A percentile compares a stretch with the other conserved stretches of the same genome.
Conservation (phyloP, 2,329 filamentous ascomycete species). For the Blastomyces silverae region DNA sequence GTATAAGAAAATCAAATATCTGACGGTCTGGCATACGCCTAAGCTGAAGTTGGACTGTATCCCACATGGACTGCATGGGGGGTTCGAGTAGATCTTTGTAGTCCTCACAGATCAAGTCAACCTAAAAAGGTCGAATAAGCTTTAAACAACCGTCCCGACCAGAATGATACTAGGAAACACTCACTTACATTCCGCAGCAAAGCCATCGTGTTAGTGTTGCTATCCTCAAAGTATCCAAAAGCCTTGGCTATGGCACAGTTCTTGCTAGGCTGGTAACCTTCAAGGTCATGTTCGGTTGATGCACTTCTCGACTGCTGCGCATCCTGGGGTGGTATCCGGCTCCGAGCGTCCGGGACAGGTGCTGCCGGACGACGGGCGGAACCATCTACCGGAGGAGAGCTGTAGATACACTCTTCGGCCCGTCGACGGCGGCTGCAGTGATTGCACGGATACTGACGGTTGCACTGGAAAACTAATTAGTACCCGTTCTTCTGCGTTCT, state of each 20-base stretch:
- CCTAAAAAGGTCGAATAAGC: not conserved
- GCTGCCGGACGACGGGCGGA: not conserved
- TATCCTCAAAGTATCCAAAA: slow-evolving; percentile 1
- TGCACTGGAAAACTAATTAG: not conserved
- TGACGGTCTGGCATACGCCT: not conserved
- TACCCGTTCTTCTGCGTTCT: not conserved
- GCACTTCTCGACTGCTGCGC: not conserved
- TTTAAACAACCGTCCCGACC: not conserved
- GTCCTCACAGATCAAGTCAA: not conserved
- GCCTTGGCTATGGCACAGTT: not conserved
- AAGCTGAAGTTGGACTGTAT: not conserved
- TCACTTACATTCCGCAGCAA: slow-evolving; percentile 3
- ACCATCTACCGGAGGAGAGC: not conserved
- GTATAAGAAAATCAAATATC: slow-evolving; percentile 1
- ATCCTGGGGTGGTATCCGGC: not conserved
- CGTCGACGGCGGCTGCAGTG: not conserved
- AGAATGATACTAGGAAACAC: not conserved
- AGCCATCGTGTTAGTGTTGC: slow-evolving; percentile 7
- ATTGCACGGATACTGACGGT: slow-evolving; percentile 6
- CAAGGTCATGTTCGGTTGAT: not conserved
- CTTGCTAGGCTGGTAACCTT: not conserved
- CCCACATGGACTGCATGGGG: not conserved
- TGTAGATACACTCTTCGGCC: not conserved
- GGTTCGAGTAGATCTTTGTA: not conserved
- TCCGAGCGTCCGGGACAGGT: not conserved